phyloP scores from a whole-genome alignment of 495 filamentous ascomycete genomes.

The Aspergillus incahuasiensis region DNA sequence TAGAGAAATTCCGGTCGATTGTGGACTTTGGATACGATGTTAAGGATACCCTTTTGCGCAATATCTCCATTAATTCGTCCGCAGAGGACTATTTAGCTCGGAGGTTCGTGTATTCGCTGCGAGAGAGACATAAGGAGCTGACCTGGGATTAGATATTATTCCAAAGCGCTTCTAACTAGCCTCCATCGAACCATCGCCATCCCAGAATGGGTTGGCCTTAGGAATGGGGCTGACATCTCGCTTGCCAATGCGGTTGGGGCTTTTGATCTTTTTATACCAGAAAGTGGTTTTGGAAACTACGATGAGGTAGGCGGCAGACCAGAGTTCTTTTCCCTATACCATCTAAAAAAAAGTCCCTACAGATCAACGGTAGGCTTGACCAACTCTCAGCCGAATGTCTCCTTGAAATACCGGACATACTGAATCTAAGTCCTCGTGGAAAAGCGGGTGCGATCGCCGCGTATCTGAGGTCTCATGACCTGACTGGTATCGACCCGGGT shows the following conservation, averaged over 20 bases:
- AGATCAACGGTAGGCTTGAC: conserved; percentile 62
- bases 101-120: conserved; percentile 49
- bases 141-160: conserved; percentile 61
- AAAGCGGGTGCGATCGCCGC: conserved; percentile 62
- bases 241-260: conserved; percentile 73
- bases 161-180: conserved; percentile 63
- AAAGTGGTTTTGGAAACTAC: conserved; percentile 63
- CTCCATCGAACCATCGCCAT: conserved; percentile 81
- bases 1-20: conserved; percentile 64
- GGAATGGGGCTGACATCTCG: conserved; percentile 45
- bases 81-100: conserved; percentile 74
- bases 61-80: conserved; percentile 54
- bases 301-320: conserved; percentile 70
- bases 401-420: conserved; percentile 44
- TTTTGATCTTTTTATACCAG: conserved; percentile 83
- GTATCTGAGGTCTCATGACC: conserved; percentile 60
- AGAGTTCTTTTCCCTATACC: no score
- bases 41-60: conserved; percentile 74
- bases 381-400: conserved; percentile 53
- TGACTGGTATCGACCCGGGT: conserved; percentile 63
- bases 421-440: conserved; percentile 50
- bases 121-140: conserved; percentile 1
- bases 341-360: conserved; percentile 11
- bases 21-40: conserved; percentile 74
- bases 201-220: conserved; percentile 63